Evolutionary conservation across 2,329 filamentous ascomycete species (phyloP), one percentile per base, ranked within the genome.

Genomic region (Penicillium sp.): DNA sequence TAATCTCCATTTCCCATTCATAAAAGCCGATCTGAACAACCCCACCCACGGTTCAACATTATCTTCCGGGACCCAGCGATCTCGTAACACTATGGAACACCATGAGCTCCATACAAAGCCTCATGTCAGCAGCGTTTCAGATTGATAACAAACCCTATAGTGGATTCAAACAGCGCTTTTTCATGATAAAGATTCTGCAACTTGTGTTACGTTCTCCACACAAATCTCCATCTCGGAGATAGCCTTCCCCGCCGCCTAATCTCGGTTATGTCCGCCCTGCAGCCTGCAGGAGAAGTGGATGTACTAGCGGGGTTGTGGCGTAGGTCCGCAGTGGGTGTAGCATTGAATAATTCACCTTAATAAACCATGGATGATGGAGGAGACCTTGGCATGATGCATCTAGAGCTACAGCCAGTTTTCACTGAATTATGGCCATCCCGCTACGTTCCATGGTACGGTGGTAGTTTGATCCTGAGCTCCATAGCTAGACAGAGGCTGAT

Each of bases 41-140:
- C 4, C 2, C 41, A 51, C 33, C 22, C 36, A 37, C 33, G 49
- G 49, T 51, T 11, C 35, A 10, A 37, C 35, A 51, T 39, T 46
- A 46, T 55, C 46, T 51, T 35, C 27, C 50, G 50, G 49, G 47
- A 53, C 58, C 44, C 54, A 58, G 22, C 51, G 51, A 57, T 62
- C 54, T n/a, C 13, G 18, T 24, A n/a, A 22, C 36, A 16, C 40
- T n/a, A 14, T 31, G 18, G 35, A 50, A 16, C 27, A 10, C 51
- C 39, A n/a, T 35, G 36, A 54, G 36, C 19, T 22, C 18, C 16
- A 44, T 24, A 16, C n/a, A 41, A 36, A 18, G 2, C 24, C 16
- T 19, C 13, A 35, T 43, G 37, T 19, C 37, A 44, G 37, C 54
- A 27, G 19, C 33, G 60, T 62, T 62, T 62, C 60, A 60, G 31